Evolutionary conservation across 306 rosid species (phyloP), one percentile per base, ranked within the genome.

Genomic region (Prunus mira): DNA sequence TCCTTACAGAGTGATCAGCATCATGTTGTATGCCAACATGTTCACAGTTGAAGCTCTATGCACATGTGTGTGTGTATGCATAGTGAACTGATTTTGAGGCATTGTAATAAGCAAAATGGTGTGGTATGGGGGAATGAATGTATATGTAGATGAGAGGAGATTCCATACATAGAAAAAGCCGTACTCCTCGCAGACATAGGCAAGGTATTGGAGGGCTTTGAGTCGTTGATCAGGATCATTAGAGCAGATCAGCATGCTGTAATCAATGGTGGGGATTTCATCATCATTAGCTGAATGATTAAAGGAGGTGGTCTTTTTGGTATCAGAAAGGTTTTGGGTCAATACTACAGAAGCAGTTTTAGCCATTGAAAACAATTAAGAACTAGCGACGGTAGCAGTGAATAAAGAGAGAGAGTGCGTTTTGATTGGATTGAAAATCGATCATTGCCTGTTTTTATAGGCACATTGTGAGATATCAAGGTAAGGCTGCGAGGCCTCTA

Each of bases 201-300:
- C 41, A 12, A 58, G 81, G 61, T 41, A 20, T 11, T 58, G 32
- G 19, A 30, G 30, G 34, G 81, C 75, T n/a, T 56, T 20, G 62
- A 38, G 43, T 14, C 61, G 69, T 58, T 77, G 25, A 58, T 68
- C 51, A 22, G 41, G 32, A 49, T 58, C 75, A 46, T 28, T 30
- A 27, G 75, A 77, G 34, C 69, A 57, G 27, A 58, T 24, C 64
- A 77, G 72, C 65, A 52, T 43, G 15, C 12, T 57, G 67, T 68
- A 77, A 52, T 77, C 81, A 46, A 69, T 30, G 74, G 69, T 77
- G 34, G 81, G 70, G 51, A 77, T 58, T 55, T 55, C 50, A 77
- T 60, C 61, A 24, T 70, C 54, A 5, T 9, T 19, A 47, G 45
- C 12, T 25, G 27, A 58, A 24, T 22, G 15, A 58, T 58, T 22